Evolutionary conservation across 2,329 filamentous ascomycete species (phyloP), one percentile per base, ranked within the genome.

Genomic region (Cercospora zeae-maydis): DNA sequence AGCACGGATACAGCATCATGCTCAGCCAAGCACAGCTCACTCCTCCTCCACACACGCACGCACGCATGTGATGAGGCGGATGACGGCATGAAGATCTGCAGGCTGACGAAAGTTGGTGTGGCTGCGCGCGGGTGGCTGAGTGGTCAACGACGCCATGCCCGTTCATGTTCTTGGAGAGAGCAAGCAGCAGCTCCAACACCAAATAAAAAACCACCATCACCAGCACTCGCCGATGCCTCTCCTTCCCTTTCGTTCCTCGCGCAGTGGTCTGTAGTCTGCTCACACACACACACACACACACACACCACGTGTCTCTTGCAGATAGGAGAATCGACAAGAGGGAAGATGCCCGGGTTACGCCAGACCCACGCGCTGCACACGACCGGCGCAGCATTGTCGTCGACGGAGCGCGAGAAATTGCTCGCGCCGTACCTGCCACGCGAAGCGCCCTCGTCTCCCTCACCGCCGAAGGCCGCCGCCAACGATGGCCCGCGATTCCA

Each of bases 401-500:
- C 69, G n/a, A 58, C 61, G 21, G 70, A 75, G 37, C 70, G 74
- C 45, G 74, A 75, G 54, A 62, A 64, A 52, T 55, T 76, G 11
- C 62, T 75, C 11, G 69, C 70, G 62, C 72, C 72, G 49, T 76
- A 75, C 62, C 73, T 76, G 8, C 74, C 74, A 58, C 61, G 65
- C 30, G 54, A 66, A 34, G 61, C 65, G 11, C 66, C 62, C 45
- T 34, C 34, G 5, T 64, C 62, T 16, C 24, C 24, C 3, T 6
- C 6, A 3, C 33, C 55, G 27, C 64, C 59, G 39, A 66, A 61
- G 19, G 52, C 31, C 9, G 2, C 61, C n/a, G 45, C 56, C 19
- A 65, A 63, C 39, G 47, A 62, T 53, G 56, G 64, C 52, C 53
- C 54, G 21, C 68, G 61, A 19, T 69, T 71, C 57, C 63, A 66